Conservation (phyloP, 345 rosid species). For the Angophora floribunda region DNA sequence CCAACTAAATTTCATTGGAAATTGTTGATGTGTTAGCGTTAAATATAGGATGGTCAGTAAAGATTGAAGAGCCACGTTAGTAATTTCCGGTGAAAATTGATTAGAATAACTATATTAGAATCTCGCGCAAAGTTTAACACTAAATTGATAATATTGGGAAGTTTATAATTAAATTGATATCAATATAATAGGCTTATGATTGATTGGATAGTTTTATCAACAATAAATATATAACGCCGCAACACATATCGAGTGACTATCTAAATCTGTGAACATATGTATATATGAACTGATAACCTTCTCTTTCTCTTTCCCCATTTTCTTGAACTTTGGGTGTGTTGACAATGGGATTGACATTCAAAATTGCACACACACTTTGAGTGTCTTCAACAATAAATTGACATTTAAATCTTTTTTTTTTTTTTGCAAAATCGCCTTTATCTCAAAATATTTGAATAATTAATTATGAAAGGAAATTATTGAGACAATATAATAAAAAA, state of each 20-base stretch:
- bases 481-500: no score
- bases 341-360: not conserved
- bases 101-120: not conserved
- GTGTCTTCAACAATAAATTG: not conserved
- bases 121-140: not conserved
- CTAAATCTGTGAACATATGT: not conserved
- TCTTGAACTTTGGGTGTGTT: not conserved
- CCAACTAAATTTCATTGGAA: not conserved
- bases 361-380: not conserved
- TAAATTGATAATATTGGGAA: not conserved
- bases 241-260: not conserved
- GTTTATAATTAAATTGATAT: not conserved
- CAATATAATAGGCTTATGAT: not conserved
- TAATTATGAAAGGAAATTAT: not conserved
- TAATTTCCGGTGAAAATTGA: not conserved
- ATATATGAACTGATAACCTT: no score
- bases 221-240: not conserved
- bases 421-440: no score
- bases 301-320: not conserved
- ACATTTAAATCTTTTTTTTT: not conserved
- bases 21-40: not conserved
- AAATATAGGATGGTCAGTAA: not conserved
- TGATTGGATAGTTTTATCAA: not conserved
- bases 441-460: no score
- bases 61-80: not conserved